Conservation (phyloP, 257 asterid genomes). For the Solanum paucissectum region DNA sequence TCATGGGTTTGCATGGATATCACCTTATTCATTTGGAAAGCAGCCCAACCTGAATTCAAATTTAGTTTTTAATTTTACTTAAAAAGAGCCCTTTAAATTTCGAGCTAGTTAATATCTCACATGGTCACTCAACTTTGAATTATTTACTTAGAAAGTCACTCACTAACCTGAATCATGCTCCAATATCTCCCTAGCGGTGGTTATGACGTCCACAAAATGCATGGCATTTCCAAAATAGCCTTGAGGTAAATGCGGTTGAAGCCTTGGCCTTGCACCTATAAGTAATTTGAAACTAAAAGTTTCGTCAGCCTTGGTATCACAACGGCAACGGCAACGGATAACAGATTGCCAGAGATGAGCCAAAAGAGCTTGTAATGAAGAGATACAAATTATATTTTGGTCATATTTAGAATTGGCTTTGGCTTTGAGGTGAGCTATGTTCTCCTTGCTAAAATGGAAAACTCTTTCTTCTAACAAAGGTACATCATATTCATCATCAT, state of each 20-base stretch:
- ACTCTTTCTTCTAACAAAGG: slow-evolving; percentile 19
- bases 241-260: slow-evolving; percentile 13
- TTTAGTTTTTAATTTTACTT: too few relatives aligned
- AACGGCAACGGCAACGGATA: neutral
- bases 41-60: slow-evolving; percentile 11
- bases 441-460: slow-evolving; percentile 18
- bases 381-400: slow-evolving; percentile 7
- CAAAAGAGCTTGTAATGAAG: slow-evolving; percentile 30
- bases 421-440: neutral
- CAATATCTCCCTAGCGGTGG: neutral
- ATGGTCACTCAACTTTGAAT: too few relatives aligned
- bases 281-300: neutral
- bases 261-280: slow-evolving; percentile 21
- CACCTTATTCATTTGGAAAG: slow-evolving; percentile 12
- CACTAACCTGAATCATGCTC: neutral
- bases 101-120: too few relatives aligned
- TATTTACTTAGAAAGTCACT: too few relatives aligned
- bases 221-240: slow-evolving; percentile 31
- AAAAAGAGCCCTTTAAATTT: neutral
- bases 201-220: neutral
- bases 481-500: neutral
- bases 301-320: neutral
- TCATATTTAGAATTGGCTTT: neutral
- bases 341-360: slow-evolving; percentile 32
- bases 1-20: slow-evolving; percentile 10